Evolutionary conservation across 2,329 filamentous ascomycete species (phyloP), one percentile per base, ranked within the genome.

Genomic region (Huntiella moniliformis): DNA sequence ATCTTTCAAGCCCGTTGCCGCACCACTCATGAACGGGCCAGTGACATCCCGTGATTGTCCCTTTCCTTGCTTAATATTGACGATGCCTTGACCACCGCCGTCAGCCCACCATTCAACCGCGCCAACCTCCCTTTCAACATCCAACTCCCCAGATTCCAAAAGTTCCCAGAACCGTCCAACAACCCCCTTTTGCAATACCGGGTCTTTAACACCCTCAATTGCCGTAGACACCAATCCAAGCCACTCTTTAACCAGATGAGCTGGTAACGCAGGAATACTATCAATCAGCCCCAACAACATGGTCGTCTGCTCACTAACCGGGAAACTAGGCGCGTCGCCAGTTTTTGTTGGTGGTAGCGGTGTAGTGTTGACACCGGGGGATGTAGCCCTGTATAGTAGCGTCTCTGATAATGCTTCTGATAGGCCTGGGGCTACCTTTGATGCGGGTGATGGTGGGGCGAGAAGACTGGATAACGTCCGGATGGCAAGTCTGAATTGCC

Each of bases 401-500:
- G 92, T 77, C 56, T 95, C 86, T 10, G 93, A 67, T 1, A 94
- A 63, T 1, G 77, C 79, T 51, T 87, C 82, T 2, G 83, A 78
- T n/a, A 94, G 70, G 48, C 81, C 70, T 0, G 83, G 83, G 51
- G 91, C 79, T 4, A 70, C 70, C 40, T 74, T 76, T 32, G 81
- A 76, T 36, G 92, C 71, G 1, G 76, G 71, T 34, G 82, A 85
- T 0, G 86, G 87, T 2, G 86, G 84, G 2, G 81, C 79, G 8
- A 85, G 77, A 49, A 92, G 79, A 54, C 81, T 79, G 59, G 93
- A 74, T 39, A 94, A 67, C 1, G 84, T 88, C 58, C 80, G 83
- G 66, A 93, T 87, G 8, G 86, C 87, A 7, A 94, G 68, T 28
- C 86, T 74, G 65, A 95, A 94, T 58, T 95, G 87, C 12, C 86